Evolutionary conservation across 116 monocot species (phyloP).

Genomic region (Dioscorea cayenensis): DNA sequence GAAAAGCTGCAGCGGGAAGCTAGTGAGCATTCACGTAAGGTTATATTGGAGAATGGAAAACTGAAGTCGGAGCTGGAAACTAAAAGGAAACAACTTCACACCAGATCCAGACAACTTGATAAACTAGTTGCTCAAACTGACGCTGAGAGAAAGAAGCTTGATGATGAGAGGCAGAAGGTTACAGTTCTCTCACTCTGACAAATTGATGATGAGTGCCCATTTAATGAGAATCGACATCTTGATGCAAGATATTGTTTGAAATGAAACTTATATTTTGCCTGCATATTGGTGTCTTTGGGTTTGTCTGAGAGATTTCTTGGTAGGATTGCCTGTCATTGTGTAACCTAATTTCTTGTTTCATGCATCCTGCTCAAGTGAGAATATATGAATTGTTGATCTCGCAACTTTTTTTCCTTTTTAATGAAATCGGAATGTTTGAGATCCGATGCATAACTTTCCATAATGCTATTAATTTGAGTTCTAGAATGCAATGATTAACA

Average conservation of each 20-base stretch:
- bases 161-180: constrained; percentile 59
- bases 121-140: constrained; percentile 36
- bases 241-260: background rate
- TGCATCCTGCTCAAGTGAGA: no score
- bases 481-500: constrained; percentile 31
- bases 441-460: no score
- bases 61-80: constrained; percentile 42
- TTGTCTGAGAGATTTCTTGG: no score
- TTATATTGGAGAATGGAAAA: constrained; percentile 57
- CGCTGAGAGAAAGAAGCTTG: constrained; percentile 27
- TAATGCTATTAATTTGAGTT: background rate
- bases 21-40: constrained; percentile 42
- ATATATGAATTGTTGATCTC: no score
- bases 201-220: background rate
- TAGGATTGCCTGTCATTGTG: no score
- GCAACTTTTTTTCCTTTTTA: no score
- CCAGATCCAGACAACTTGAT: constrained; percentile 33
- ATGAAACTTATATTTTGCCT: background rate
- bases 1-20: constrained; percentile 38
- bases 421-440: no score
- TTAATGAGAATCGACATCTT: background rate
- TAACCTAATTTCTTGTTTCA: no score
- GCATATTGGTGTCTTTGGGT: background rate
- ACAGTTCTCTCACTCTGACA: background rate
- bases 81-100: constrained; percentile 47